Percentiles rank a stretch among this genome's conserved stretches.
Evolutionary conservation across 768 basidiomycete species (phyloP).

Genomic region (Suillus decipiens): DNA sequence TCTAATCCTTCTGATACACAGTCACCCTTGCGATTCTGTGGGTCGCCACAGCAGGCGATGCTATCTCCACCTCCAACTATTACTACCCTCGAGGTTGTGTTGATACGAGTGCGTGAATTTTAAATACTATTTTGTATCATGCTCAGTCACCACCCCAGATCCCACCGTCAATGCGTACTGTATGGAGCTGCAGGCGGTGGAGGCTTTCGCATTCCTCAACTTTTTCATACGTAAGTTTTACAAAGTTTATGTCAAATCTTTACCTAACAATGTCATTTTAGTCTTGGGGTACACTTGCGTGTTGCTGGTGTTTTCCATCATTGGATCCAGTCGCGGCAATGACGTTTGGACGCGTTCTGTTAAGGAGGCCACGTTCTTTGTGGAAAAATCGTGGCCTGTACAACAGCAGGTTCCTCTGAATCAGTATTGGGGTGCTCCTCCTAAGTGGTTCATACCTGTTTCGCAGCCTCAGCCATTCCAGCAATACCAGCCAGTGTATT

Average conservation of each 20-base stretch:
- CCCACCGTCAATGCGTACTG: constrained; percentile 21
- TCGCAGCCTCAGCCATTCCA: background rate
- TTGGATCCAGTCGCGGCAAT: constrained; percentile 31
- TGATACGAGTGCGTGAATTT: constrained; percentile 9
- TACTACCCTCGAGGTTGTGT: constrained; percentile 17
- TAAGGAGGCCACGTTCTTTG: constrained; percentile 26
- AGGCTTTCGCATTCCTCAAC: constrained; percentile 38
- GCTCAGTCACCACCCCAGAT: constrained; percentile 15
- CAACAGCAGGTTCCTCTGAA: constrained; percentile 21
- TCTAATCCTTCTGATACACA: constrained; percentile 12
- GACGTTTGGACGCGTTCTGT: constrained; percentile 37
- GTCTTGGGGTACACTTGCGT: constrained; percentile 34
- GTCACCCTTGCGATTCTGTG: constrained; percentile 40
- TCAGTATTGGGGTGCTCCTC: constrained; percentile 15
- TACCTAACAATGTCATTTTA: constrained; percentile 17
- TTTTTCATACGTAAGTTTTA: constrained; percentile 35
- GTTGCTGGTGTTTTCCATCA: constrained; percentile 27
- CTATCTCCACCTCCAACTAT: constrained; percentile 15
- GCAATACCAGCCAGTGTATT: background rate
- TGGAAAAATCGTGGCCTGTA: constrained; percentile 12
- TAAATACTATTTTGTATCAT: background rate
- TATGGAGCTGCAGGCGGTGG: constrained; percentile 31
- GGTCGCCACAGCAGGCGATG: constrained; percentile 37
- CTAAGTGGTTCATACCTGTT: background rate
- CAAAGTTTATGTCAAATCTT: background rate